A percentile compares a stretch with the other conserved stretches of the same genome.
phyloP scores from a whole-genome alignment of 1,139 yeast genomes.

The Hyphopichia pseudoburtonii region DNA sequence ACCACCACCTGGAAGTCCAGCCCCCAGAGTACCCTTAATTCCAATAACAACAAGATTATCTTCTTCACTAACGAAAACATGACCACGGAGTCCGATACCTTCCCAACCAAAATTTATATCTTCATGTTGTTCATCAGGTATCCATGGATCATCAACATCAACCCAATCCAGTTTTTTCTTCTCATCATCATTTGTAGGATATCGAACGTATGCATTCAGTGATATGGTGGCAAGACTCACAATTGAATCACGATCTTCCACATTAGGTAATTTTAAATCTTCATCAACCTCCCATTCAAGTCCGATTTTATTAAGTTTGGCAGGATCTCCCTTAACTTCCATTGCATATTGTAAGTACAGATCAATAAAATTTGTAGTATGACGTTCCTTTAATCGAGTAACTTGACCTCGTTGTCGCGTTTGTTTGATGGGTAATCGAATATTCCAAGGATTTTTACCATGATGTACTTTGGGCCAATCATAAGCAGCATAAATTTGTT shows the following conservation, averaged over 20 bases:
- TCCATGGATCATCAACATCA: constrained; percentile 69
- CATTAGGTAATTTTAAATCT: constrained; percentile 63
- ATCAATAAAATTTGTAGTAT: constrained; percentile 63
- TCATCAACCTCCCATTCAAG: constrained; percentile 56
- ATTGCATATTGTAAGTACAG: constrained; percentile 62
- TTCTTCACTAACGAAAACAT: constrained; percentile 71
- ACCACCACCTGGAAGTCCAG: constrained; percentile 73
- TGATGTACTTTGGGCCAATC: constrained; percentile 43
- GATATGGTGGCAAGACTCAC: constrained; percentile 81
- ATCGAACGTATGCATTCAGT: constrained; percentile 84
- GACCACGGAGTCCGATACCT: constrained; percentile 83
- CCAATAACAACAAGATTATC: constrained; percentile 74
- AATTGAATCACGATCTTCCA: constrained; percentile 70
- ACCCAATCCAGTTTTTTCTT: constrained; percentile 70
- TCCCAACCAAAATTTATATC: constrained; percentile 78
- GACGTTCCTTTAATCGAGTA: constrained; percentile 54
- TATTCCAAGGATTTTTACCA: constrained; percentile 45
- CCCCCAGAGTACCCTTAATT: constrained; percentile 91
- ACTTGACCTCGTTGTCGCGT: constrained; percentile 23
- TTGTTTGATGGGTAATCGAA: constrained; percentile 27
- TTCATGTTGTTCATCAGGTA: constrained; percentile 32
- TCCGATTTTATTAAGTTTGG: constrained; percentile 36
- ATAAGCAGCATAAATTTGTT: constrained; percentile 23
- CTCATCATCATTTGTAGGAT: constrained; percentile 65
- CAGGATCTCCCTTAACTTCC: constrained; percentile 42